Percentiles rank a stretch among this genome's conserved stretches.
phyloP scores from a whole-genome alignment of 192 early-diverging fungal species.

The Backusella tuberculispora region DNA sequence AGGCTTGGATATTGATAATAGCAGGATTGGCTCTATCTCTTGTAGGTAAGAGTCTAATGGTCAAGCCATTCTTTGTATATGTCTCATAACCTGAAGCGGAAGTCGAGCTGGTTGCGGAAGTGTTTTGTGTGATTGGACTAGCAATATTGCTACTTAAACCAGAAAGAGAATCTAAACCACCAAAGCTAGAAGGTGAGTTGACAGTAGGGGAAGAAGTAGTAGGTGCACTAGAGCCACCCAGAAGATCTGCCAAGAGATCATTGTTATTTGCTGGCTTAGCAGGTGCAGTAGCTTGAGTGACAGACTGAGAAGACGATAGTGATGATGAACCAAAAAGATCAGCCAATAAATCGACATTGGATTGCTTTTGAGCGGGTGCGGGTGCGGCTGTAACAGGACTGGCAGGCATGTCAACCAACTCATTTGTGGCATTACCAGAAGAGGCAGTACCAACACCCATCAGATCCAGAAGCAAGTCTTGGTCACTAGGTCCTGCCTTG shows the following conservation, averaged over 20 bases:
- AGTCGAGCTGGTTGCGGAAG: not conserved
- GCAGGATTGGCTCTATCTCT: slow-evolving; percentile 63
- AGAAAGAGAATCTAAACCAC: slow-evolving; percentile 28
- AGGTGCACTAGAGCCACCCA: slow-evolving; percentile 19
- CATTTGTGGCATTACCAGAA: slow-evolving; percentile 14
- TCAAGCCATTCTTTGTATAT: slow-evolving; percentile 81
- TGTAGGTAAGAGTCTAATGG: slow-evolving; percentile 73
- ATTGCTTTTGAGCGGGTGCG: slow-evolving; percentile 26
- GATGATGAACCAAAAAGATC: slow-evolving; percentile 72
- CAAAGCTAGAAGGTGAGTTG: not conserved
- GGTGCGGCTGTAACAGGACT: slow-evolving; percentile 39
- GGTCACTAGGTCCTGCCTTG: slow-evolving; percentile 51
- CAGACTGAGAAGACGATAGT: slow-evolving; percentile 33
- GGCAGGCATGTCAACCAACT: slow-evolving; percentile 32
- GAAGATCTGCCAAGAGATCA: slow-evolving; percentile 35
- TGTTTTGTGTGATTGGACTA: slow-evolving; percentile 12
- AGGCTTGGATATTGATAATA: slow-evolving; percentile 68
- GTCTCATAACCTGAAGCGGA: slow-evolving; percentile 48
- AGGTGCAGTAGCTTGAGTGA: not conserved
- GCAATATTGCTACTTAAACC: slow-evolving; percentile 18
- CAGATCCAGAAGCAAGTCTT: slow-evolving; percentile 68
- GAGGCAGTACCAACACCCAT: slow-evolving; percentile 67
- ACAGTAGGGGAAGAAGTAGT: not conserved
- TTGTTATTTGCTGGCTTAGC: slow-evolving; percentile 29
- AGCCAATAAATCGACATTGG: slow-evolving; percentile 62